Conservation (phyloP, 768 basidiomycete species). For the Leccinum fibrillosum region DNA sequence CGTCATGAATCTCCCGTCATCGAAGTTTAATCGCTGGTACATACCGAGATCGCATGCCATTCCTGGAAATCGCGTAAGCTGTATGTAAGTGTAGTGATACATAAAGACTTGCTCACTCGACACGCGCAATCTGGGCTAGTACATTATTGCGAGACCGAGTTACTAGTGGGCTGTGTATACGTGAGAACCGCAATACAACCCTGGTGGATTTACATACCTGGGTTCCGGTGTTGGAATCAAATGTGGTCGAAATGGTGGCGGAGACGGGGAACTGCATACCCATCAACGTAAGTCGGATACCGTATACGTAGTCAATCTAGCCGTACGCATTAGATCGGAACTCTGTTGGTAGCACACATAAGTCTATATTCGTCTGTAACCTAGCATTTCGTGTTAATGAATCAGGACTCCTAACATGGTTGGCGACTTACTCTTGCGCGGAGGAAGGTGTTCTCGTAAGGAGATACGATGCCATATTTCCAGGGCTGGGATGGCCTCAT, state of each 20-base stretch:
- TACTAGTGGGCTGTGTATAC: conserved; percentile 19
- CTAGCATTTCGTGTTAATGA: conserved; percentile 1
- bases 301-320: neutral
- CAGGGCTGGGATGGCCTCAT: conserved; percentile 29
- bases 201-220: conserved; percentile 17
- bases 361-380: conserved; percentile 6
- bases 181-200: conserved; percentile 6
- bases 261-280: conserved; percentile 15
- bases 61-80: conserved; percentile 8
- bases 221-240: conserved; percentile 32
- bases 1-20: neutral
- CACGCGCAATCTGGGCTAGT: conserved; percentile 1
- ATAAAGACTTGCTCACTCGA: conserved; percentile 10
- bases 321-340: conserved; percentile 21
- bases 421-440: conserved; percentile 18
- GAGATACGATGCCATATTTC: conserved; percentile 31
- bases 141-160: conserved; percentile 15
- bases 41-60: conserved; percentile 12
- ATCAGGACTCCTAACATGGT: neutral
- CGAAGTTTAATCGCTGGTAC: neutral
- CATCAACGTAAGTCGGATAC: neutral
- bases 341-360: conserved; percentile 22
- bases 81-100: neutral
- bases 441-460: conserved; percentile 15
- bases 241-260: conserved; percentile 17